Percentiles rank a stretch among this genome's conserved stretches.
These are phyloP conservation scores for Parasarocladium wereldwijsianum DNA, from an alignment of 2,329 filamentous ascomycete genomes.

Conservation along the genomic window DNA sequence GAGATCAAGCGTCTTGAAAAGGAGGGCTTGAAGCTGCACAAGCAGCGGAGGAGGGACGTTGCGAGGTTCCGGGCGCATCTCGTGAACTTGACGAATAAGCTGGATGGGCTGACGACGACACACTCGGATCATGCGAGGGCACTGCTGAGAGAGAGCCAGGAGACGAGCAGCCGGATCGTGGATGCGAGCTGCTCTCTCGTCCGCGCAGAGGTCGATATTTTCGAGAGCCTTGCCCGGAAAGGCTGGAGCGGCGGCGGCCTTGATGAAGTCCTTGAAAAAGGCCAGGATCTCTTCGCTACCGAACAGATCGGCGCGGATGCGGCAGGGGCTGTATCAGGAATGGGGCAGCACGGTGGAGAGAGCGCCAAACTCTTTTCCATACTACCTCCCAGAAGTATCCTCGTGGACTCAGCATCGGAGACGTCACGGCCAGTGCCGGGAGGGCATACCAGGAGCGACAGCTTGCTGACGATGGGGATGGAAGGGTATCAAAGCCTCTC, in stretches of 20 bases:
- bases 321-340: conserved; percentile 7
- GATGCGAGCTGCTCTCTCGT: conserved; percentile 52
- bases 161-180: conserved; percentile 45
- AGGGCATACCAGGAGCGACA: conserved; percentile 34
- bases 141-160: conserved; percentile 47
- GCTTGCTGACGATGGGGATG: conserved; percentile 31
- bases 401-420: conserved; percentile 34
- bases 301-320: conserved; percentile 16
- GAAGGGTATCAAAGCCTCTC: conserved; percentile 44
- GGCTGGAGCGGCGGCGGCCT: conserved; percentile 54
- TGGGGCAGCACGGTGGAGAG: conserved; percentile 15
- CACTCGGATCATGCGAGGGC: conserved; percentile 46
- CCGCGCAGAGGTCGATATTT: conserved; percentile 55
- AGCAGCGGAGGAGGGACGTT: conserved; percentile 45
- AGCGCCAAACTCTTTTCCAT: conserved; percentile 46
- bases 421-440: conserved; percentile 10
- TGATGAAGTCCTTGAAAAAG: conserved; percentile 50
- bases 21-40: conserved; percentile 48
- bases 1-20: conserved; percentile 52
- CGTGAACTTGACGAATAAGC: conserved; percentile 44
- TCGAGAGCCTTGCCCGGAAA: conserved; percentile 50
- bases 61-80: conserved; percentile 46
- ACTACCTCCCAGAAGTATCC: conserved; percentile 47
- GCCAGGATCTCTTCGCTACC: conserved; percentile 43
- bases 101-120: conserved; percentile 47